Conservation (phyloP, 768 basidiomycete genomes). For the Boletus vinaceobasis region DNA sequence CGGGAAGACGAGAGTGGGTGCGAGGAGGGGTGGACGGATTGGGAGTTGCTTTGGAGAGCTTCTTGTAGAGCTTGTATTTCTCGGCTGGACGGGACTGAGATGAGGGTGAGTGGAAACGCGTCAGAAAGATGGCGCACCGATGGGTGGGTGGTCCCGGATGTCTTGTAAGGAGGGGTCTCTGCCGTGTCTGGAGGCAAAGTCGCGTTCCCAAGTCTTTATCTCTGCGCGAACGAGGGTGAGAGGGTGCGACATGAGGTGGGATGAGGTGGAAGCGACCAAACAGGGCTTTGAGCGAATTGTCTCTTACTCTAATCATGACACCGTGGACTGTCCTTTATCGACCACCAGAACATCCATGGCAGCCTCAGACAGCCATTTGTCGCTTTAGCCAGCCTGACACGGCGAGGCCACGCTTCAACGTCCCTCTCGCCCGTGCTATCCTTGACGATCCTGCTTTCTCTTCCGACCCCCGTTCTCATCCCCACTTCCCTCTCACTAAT, state of each 20-base stretch:
- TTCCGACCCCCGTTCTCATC: conserved; percentile 50
- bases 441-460: conserved; percentile 60
- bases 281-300: background rate
- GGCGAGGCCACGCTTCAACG: background rate
- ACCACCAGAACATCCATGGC: background rate
- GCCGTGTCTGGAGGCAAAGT: conserved; percentile 54
- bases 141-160: conserved; percentile 56
- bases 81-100: conserved; percentile 44
- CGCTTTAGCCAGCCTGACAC: background rate
- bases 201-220: conserved; percentile 76
- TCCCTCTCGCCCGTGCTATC: conserved; percentile 16
- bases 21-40: conserved; percentile 34
- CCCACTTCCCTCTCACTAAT: conserved; percentile 31
- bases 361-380: background rate
- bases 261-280: background rate
- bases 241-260: conserved; percentile 7
- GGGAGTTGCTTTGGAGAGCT: conserved; percentile 50
- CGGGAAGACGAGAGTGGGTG: conserved; percentile 27
- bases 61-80: conserved; percentile 83
- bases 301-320: background rate
- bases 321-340: background rate
- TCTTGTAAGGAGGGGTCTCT: conserved; percentile 66
- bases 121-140: conserved; percentile 48
- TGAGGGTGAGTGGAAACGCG: conserved; percentile 7
- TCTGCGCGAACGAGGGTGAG: conserved; percentile 51